phyloP scores from a whole-genome alignment of 2,329 filamentous ascomycete species.

The Fusarium mundagurra region DNA sequence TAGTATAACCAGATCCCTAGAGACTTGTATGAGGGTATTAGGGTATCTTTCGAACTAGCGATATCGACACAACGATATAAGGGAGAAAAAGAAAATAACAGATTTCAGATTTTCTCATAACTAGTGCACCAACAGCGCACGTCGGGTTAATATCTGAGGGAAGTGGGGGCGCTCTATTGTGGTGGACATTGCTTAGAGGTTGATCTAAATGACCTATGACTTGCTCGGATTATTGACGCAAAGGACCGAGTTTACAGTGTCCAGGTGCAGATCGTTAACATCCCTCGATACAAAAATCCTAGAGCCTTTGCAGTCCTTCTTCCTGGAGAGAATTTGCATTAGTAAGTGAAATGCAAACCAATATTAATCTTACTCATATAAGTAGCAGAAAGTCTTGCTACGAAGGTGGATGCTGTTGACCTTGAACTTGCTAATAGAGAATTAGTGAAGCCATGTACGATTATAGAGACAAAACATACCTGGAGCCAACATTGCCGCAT shows the following conservation, averaged over 20 bases:
- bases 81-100: no score
- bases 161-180: neutral
- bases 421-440: neutral
- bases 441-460: rapidly evolving
- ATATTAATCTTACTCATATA: neutral
- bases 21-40: no score
- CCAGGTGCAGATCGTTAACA: neutral
- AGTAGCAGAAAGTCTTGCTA: neutral
- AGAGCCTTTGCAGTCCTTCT: neutral
- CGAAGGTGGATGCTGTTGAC: neutral
- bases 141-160: rapidly evolving
- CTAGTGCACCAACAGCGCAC: neutral
- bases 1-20: no score
- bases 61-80: no score
- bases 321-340: rapidly evolving
- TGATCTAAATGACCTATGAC: rapidly evolving
- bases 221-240: neutral
- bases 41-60: no score
- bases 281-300: neutral
- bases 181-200: rapidly evolving
- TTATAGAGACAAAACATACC: neutral
- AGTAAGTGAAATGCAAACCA: rapidly evolving
- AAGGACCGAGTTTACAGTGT: neutral
- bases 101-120: no score
- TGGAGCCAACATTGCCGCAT: neutral